Evolutionary conservation across 129 eudicot genomes (phyloP).

Genomic region (Oenanthe sinensis): DNA sequence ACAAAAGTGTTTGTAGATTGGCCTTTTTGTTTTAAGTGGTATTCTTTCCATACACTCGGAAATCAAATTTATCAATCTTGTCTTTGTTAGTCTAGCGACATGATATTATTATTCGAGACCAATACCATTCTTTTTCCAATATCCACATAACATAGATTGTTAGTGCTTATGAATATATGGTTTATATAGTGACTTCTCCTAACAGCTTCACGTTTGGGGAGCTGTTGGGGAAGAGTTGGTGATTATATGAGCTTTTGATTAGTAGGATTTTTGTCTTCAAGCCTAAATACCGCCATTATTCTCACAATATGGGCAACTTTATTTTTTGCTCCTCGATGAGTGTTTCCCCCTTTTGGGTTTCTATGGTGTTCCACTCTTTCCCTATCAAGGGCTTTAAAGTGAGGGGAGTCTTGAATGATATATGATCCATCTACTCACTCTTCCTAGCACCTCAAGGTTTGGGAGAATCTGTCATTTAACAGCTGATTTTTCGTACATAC

Average conservation of each 20-base stretch:
- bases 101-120: background rate
- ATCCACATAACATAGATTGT: background rate
- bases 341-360: too few relatives aligned
- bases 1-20: background rate
- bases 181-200: background rate
- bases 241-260: too few relatives aligned
- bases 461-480: background rate
- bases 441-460: background rate
- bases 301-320: too few relatives aligned
- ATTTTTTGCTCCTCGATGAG: too few relatives aligned
- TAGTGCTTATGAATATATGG: background rate
- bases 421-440: background rate
- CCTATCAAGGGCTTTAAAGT: background rate
- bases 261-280: too few relatives aligned
- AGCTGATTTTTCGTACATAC: background rate
- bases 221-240: too few relatives aligned
- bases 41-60: background rate
- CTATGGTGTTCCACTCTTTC: too few relatives aligned
- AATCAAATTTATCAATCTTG: background rate
- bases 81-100: background rate
- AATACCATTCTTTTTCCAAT: background rate
- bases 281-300: too few relatives aligned
- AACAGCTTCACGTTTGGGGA: background rate
- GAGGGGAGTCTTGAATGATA: background rate
- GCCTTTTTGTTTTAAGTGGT: background rate